Base-by-base conservation (phyloP, 306 rosid species). In the Cicer cuneatum region DNA sequence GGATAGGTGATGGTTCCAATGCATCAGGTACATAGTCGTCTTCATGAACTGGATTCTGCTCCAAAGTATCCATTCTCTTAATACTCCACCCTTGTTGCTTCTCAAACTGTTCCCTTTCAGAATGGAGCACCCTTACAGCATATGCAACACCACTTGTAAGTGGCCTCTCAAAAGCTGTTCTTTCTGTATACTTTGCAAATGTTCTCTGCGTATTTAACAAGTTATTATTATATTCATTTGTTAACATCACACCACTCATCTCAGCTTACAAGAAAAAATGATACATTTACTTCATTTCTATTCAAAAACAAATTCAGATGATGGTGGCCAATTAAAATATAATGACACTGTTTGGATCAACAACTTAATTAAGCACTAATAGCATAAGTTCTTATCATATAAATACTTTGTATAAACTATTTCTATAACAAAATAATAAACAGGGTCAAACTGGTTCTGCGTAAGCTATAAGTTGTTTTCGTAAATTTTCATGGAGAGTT, bases 81-180 rank as follows among this genome's bases (percentile, higher is more conserved):
- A 94, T 94, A 40, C 84, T 92, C 99, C 99, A 94, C 13, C 97
- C 99, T 70, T 94, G 99, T 69, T 92, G 97, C 89, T 85, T 86
- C 91, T 94, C 99, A 41, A 94, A 94, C 60, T 84, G 96, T 69
- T 92, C 97, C 83, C 94, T 90, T 72, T 94, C 97, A 16, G 95
- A 92, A 78, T 89, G 96, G 74, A 94, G 97, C 82, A 92, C 99
- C 84, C 99, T 87, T 43, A 92, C 97, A 47, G 97, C 99, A 87
- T 94, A 92, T 13, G 99, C 99, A 88, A 94, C 99, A 12, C 99
- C 99, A 81, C 98, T 89, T 10, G 97, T 94, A 57, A 94, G 95
- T 47, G 99, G 99, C 86, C 99, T 86, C 89, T 94, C 99, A 80
- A 94, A 94, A 75, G 97, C 93, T 48, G 99, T 94, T 76, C 97